phyloP scores from a whole-genome alignment of 805 yeast genomes.

The Kodamaea nitidulidarum region DNA sequence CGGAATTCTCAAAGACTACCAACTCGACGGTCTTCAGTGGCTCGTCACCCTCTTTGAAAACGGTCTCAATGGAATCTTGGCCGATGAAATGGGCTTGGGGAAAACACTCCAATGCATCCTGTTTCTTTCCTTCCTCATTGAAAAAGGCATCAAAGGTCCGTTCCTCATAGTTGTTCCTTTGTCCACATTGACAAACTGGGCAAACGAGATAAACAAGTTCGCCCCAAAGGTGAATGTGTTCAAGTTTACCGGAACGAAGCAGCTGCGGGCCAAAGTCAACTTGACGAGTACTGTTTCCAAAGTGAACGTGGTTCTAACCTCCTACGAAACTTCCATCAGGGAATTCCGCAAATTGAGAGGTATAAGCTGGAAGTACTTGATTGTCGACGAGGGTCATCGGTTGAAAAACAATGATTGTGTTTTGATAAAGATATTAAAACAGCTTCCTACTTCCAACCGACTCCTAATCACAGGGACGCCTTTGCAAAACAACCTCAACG shows the following conservation, averaged over 20 bases:
- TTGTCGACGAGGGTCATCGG: conserved; percentile 95
- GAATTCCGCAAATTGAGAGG: conserved; percentile 57
- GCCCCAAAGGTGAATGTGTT: conserved; percentile 66
- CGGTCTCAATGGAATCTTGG: conserved; percentile 91
- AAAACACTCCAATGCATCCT: conserved; percentile 89
- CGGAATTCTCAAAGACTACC: conserved; percentile 74
- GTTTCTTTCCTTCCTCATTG: conserved; percentile 67
- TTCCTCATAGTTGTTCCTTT: conserved; percentile 76
- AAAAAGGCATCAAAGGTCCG: conserved; percentile 75
- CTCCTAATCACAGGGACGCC: conserved; percentile 94
- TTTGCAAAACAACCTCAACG: conserved; percentile 83
- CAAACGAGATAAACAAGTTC: conserved; percentile 62
- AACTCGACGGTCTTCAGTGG: conserved; percentile 90
- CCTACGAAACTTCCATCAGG: conserved; percentile 74
- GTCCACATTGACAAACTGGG: conserved; percentile 86
- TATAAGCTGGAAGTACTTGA: conserved; percentile 72
- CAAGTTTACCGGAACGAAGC: conserved; percentile 62
- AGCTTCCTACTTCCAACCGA: conserved; percentile 64
- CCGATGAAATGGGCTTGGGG: conserved; percentile 98
- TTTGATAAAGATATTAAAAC: conserved; percentile 67
- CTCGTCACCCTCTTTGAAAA: conserved; percentile 81
- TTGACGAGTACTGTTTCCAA: conserved; percentile 14
- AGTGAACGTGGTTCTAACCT: conserved; percentile 61
- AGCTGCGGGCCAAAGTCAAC: conserved; percentile 47
- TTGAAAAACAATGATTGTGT: conserved; percentile 79